Conservation (phyloP, 83 land plant genomes). For the Picea engelmannii region DNA sequence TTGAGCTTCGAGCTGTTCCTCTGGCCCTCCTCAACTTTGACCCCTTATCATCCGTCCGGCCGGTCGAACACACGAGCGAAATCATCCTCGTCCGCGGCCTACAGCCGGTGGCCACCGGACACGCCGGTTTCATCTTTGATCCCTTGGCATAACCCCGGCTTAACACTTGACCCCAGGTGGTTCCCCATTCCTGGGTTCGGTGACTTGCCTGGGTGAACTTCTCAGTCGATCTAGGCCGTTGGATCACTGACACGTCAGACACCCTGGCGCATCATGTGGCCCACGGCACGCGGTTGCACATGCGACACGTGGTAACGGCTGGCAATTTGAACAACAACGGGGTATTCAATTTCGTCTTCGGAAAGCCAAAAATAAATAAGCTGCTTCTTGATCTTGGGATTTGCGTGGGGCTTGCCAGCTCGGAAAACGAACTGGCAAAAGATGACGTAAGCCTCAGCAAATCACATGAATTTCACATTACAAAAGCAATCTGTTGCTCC, state of each 20-base stretch:
- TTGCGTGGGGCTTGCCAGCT: background rate
- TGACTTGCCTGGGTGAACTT: background rate
- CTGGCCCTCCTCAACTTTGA: too few relatives aligned
- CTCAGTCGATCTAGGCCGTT: background rate
- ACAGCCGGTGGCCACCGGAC: conserved; percentile 9
- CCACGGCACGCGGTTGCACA: conserved; percentile 16
- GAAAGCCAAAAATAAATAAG: background rate
- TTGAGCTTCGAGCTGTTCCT: background rate
- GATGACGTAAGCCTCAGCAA: too few relatives aligned
- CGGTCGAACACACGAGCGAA: background rate
- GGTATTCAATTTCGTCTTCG: background rate
- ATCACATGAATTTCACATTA: background rate
- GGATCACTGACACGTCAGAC: background rate
- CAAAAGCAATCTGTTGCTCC: background rate
- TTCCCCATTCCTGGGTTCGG: background rate
- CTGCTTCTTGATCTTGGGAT: background rate
- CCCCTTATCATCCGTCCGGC: conserved; percentile 5
- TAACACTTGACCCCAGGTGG: background rate
- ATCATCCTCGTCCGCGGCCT: background rate
- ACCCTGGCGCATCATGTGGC: background rate
- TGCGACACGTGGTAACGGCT: conserved; percentile 14
- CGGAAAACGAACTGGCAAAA: background rate
- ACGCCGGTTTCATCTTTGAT: background rate
- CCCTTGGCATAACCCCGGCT: background rate
- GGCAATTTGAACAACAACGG: background rate